Conservation (phyloP, 495 filamentous ascomycete species). For the Clohesyomyces aquaticus region DNA sequence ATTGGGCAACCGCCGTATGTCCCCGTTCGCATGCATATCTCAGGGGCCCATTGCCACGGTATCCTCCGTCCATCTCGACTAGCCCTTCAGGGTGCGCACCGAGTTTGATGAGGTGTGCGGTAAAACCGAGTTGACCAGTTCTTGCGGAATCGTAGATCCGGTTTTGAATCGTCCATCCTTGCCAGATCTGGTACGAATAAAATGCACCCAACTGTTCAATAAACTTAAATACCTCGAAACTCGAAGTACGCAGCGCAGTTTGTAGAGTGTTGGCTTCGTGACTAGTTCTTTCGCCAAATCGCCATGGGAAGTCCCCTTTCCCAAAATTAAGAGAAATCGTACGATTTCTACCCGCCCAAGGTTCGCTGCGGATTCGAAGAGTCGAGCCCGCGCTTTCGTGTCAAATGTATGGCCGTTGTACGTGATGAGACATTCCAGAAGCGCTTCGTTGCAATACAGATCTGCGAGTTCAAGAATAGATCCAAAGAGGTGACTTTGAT, state of each 20-base stretch:
- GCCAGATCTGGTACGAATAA: not conserved
- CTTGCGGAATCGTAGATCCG: not conserved
- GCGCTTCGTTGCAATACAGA: not conserved
- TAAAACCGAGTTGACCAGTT: not conserved
- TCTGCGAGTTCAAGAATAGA: not conserved
- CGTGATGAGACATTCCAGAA: not conserved
- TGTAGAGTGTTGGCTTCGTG: not conserved
- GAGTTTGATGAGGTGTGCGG: constrained; percentile 1
- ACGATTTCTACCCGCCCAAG: not conserved
- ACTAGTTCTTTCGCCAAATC: not conserved
- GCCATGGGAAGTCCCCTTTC: not conserved
- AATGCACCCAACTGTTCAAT: not conserved
- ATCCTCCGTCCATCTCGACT: not conserved
- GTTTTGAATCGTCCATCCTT: not conserved
- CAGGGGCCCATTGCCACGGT: not conserved
- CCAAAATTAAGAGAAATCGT: not conserved
- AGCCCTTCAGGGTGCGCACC: not conserved
- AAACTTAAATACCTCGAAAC: not conserved
- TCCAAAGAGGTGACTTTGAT: not conserved
- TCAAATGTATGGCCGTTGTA: not conserved
- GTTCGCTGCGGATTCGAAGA: not conserved
- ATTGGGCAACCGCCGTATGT: not conserved
- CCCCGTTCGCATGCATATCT: not conserved
- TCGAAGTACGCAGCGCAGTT: not conserved
- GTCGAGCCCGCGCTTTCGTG: not conserved